Evolutionary conservation across 2,329 filamentous ascomycete genomes (phyloP).

Genomic region (Trichophyton schoenleinii): DNA sequence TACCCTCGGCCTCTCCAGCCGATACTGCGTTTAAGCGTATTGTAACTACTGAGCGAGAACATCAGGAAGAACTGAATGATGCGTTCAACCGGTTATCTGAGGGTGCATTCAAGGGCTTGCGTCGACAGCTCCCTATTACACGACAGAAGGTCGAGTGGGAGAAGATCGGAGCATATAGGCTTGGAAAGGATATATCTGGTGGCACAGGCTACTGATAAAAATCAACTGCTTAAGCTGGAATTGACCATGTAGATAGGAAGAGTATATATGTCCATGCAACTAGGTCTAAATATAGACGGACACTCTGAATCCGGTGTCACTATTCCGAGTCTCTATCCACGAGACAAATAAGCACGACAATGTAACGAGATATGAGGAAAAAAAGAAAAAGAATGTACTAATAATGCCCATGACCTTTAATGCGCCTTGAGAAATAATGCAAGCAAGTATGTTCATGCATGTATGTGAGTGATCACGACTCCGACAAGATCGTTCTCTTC

Average conservation of each 20-base stretch:
- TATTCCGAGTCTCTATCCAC: no score
- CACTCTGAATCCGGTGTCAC: no score
- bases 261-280: neutral
- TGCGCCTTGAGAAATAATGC: neutral
- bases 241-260: neutral
- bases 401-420: neutral
- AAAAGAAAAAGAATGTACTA: neutral
- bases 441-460: neutral
- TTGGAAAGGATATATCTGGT: slow-evolving; percentile 68
- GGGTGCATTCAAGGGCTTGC: slow-evolving; percentile 84
- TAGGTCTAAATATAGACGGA: neutral
- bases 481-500: slow-evolving; percentile 14
- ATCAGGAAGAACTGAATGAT: slow-evolving; percentile 89
- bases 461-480: slow-evolving; percentile 10
- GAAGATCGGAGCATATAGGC: slow-evolving; percentile 83
- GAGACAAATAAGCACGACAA: no score
- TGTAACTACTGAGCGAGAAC: slow-evolving; percentile 69
- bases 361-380: neutral
- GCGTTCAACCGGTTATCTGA: slow-evolving; percentile 82
- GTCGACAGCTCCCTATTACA: slow-evolving; percentile 88
- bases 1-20: slow-evolving; percentile 51
- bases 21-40: slow-evolving; percentile 69
- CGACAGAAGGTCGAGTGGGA: slow-evolving; percentile 99
- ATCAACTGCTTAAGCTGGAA: neutral
- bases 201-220: slow-evolving; percentile 35